Evolutionary conservation across 225 moss, liverwort and hornwort species (phyloP), one percentile per base, ranked within the genome.

Genomic region (Lunularia cruciata): DNA sequence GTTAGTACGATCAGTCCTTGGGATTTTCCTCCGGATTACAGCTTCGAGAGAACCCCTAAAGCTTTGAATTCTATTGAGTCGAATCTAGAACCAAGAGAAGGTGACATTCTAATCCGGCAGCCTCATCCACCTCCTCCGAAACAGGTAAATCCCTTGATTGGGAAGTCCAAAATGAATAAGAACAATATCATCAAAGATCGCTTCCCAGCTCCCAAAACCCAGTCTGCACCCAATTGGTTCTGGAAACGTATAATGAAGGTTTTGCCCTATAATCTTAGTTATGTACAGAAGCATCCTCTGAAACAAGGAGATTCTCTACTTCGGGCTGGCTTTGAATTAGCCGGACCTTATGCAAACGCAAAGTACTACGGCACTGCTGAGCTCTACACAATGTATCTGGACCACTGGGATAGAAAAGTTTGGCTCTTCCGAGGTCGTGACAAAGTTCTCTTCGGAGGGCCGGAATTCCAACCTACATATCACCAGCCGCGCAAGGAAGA

Each of bases 201-300:
- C 34, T 68, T 68, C 67, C 13, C 39, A 30, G 56, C 20, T 3
- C 20, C 4, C n/a, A 15, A 9, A 7, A 3, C 5, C 6, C 0
- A 56, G 15, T 7, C 69, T 3, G n/a, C 14, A 14, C 49, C 6
- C 12, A 36, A 67, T 16, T 51, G 33, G 10, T 67, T 67, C 51
- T 69, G 69, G 69, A n/a, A 69, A 4, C 32, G 46, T 5, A 42
- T 69, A 8, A 67, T 49, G 67, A 67, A 67, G 33, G 53, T 57
- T 3, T 54, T 69, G 56, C 55, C 69, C 9, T 69, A 38, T 22
- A 16, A 6, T 20, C 11, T 33, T 36, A 6, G 27, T 5, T 7
- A 25, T 31, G 25, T 55, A 6, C 14, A 18, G 2, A 14, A 27
- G 26, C 26, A 18, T 14, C 69, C 56, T 16, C 54, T 69, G 16